These are phyloP conservation scores for Suillus clintonianus DNA, from an alignment of 768 basidiomycete genomes.

Conservation along the genomic window DNA sequence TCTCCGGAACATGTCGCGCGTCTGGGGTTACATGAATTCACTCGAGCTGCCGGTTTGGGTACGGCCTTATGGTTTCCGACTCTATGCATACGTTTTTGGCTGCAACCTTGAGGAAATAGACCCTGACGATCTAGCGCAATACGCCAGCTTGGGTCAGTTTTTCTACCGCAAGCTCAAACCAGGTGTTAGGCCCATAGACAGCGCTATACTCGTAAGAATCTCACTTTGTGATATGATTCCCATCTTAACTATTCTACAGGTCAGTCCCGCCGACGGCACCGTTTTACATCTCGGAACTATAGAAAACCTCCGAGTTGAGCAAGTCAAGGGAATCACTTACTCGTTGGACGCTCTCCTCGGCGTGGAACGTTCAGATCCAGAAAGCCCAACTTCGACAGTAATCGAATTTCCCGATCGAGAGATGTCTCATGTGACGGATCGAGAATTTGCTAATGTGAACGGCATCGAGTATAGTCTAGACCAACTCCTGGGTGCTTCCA, in stretches of 20 bases:
- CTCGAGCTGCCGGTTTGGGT: conserved; percentile 94
- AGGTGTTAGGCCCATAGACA: conserved; percentile 79
- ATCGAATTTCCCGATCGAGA: conserved; percentile 49
- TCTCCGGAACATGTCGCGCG: conserved; percentile 89
- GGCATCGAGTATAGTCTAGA: conserved; percentile 96
- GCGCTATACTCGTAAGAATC: conserved; percentile 64
- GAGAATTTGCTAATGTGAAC: conserved; percentile 94
- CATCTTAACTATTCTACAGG: conserved; percentile 41
- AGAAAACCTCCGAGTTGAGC: conserved; percentile 78
- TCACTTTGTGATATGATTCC: neutral
- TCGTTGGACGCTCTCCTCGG: conserved; percentile 94
- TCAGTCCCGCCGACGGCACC: conserved; percentile 93
- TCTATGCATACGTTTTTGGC: conserved; percentile 88
- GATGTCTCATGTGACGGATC: conserved; percentile 73
- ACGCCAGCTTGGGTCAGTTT: conserved; percentile 90
- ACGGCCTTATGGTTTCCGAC: conserved; percentile 83
- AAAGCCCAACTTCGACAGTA: conserved; percentile 41
- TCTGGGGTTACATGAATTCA: conserved; percentile 96
- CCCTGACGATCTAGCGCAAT: conserved; percentile 70
- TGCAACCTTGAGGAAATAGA: conserved; percentile 94
- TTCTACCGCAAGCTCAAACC: conserved; percentile 88
- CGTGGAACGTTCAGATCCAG: conserved; percentile 50
- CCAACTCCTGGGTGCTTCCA: conserved; percentile 72
- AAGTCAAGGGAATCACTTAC: conserved; percentile 97
- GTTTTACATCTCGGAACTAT: conserved; percentile 92